Evolutionary conservation across 225 moss, liverwort and hornwort genomes (phyloP).

Genomic region (Marchantia paleacea): DNA sequence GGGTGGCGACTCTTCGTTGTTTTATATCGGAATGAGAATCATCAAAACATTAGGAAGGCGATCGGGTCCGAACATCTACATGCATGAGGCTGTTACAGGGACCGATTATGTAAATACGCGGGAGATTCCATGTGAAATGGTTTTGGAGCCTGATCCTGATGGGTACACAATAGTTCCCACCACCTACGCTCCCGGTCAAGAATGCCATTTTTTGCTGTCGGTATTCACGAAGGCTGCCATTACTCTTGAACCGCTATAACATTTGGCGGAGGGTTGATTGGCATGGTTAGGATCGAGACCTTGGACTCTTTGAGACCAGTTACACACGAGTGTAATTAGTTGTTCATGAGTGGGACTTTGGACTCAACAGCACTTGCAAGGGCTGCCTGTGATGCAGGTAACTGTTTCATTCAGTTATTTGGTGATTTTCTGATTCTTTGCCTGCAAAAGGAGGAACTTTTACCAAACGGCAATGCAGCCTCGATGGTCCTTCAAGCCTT

Average conservation of each 20-base stretch:
- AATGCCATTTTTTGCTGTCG: slow-evolving; percentile 92
- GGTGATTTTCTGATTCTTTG: background rate
- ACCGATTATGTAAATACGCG: slow-evolving; percentile 95
- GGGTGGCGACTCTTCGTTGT: slow-evolving; percentile 70
- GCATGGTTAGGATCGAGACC: slow-evolving; percentile 5
- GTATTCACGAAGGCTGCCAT: slow-evolving; percentile 97
- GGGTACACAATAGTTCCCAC: slow-evolving; percentile 99
- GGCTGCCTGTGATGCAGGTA: slow-evolving; percentile 42
- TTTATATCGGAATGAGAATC: slow-evolving; percentile 93
- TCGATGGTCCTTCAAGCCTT: background rate
- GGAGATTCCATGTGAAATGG: slow-evolving; percentile 96
- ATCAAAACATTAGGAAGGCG: slow-evolving; percentile 86
- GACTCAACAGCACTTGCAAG: background rate
- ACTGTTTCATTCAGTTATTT: background rate
- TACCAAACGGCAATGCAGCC: no score
- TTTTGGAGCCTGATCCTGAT: slow-evolving; percentile 91
- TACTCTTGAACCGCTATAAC: slow-evolving; percentile 82
- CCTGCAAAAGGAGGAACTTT: background rate
- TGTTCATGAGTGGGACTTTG: slow-evolving; percentile 8
- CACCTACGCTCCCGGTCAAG: slow-evolving; percentile 85
- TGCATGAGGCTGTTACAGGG: slow-evolving; percentile 89
- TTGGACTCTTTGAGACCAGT: slow-evolving; percentile 34
- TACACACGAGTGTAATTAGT: slow-evolving; percentile 15
- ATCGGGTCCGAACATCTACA: slow-evolving; percentile 81
- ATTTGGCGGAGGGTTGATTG: slow-evolving; percentile 22